Conservation (phyloP, 495 filamentous ascomycete genomes). For the Pseudomonodictys pantanalensis region DNA sequence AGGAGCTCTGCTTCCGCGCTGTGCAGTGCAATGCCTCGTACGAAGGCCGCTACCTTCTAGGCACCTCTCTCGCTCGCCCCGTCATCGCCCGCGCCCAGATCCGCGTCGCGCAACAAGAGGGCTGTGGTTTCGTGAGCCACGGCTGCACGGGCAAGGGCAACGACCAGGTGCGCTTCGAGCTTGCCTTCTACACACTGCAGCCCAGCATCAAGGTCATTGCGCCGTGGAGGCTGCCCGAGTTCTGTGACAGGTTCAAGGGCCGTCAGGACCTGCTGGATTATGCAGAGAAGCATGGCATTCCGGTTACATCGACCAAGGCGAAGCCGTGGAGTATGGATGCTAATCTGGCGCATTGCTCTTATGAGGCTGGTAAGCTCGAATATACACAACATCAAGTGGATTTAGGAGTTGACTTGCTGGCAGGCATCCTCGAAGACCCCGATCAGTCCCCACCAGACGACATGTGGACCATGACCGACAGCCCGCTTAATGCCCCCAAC, state of each 20-base stretch:
- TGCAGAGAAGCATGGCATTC: constrained; percentile 72
- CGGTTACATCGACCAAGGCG: constrained; percentile 82
- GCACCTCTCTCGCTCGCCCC: constrained; percentile 71
- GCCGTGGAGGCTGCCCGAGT: constrained; percentile 81
- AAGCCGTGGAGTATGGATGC: constrained; percentile 86
- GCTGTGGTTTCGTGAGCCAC: constrained; percentile 67
- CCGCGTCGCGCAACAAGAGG: constrained; percentile 63
- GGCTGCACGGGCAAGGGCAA: constrained; percentile 87
- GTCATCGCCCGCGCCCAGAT: constrained; percentile 86
- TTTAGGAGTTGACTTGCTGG: background rate
- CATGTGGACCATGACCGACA: constrained; percentile 82
- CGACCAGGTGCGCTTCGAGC: constrained; percentile 83
- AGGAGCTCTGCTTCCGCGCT: constrained; percentile 83
- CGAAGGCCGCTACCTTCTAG: constrained; percentile 48
- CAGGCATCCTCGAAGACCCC: constrained; percentile 64
- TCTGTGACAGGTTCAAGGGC: constrained; percentile 78
- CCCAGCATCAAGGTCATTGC: constrained; percentile 82
- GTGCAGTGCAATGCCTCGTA: constrained; percentile 87
- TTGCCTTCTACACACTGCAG: constrained; percentile 64
- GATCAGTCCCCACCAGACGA: constrained; percentile 65
- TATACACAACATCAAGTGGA: background rate
- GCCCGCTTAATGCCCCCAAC: constrained; percentile 73
- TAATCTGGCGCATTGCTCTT: constrained; percentile 88
- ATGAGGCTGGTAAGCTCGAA: constrained; percentile 65
- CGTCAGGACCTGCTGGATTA: constrained; percentile 88